Conservation (phyloP, 345 rosid genomes). For the Corchorus olitorius region DNA sequence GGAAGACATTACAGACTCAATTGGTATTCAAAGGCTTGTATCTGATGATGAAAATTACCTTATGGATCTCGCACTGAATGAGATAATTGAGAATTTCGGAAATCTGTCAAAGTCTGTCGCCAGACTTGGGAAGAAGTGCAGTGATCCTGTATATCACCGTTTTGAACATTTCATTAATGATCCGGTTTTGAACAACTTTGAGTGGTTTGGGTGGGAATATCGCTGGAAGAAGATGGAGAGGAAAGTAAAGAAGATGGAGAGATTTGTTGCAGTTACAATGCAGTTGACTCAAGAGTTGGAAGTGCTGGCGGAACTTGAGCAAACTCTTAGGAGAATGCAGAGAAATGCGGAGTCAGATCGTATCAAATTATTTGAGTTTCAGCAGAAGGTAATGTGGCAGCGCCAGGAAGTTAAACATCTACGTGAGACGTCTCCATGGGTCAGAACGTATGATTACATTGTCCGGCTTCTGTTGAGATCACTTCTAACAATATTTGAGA, state of each 20-base stretch:
- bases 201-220: slow-evolving; percentile 64
- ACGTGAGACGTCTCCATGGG: slow-evolving; percentile 61
- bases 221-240: slow-evolving; percentile 64
- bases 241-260: slow-evolving; percentile 69
- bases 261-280: slow-evolving; percentile 44
- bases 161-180: slow-evolving; percentile 50
- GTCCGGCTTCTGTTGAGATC: slow-evolving; percentile 61
- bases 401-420: slow-evolving; percentile 56
- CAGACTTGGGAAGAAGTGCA: slow-evolving; percentile 52
- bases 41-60: slow-evolving; percentile 48
- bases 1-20: slow-evolving; percentile 45
- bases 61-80: slow-evolving; percentile 59
- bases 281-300: slow-evolving; percentile 63
- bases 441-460: slow-evolving; percentile 54
- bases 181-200: slow-evolving; percentile 39
- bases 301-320: slow-evolving; percentile 68
- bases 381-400: slow-evolving; percentile 54
- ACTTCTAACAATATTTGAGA: slow-evolving; percentile 54
- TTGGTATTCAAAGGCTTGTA: slow-evolving; percentile 53
- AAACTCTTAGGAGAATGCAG: slow-evolving; percentile 56
- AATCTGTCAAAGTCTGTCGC: slow-evolving; percentile 45
- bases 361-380: slow-evolving; percentile 52
- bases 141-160: slow-evolving; percentile 43
- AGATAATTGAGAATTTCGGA: slow-evolving; percentile 54
- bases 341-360: slow-evolving; percentile 37